These are phyloP conservation scores for Clavispora carvajalis DNA, from an alignment of 805 yeast genomes.

Conservation along the genomic window DNA sequence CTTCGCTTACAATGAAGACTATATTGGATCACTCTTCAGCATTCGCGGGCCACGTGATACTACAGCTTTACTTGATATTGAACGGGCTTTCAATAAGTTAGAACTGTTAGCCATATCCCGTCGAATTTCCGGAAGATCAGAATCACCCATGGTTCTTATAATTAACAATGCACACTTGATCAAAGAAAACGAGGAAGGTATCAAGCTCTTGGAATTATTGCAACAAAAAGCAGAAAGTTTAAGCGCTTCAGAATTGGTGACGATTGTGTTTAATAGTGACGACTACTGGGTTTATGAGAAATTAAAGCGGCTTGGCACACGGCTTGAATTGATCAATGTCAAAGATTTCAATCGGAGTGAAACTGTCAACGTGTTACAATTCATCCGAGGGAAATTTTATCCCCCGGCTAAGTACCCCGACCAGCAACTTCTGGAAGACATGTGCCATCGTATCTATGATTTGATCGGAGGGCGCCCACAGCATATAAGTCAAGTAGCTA, in stretches of 20 bases:
- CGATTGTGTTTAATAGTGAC: constrained; percentile 71
- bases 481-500: constrained; percentile 66
- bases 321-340: constrained; percentile 67
- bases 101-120: constrained; percentile 64
- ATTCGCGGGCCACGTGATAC: constrained; percentile 83
- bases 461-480: constrained; percentile 83
- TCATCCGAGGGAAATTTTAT: constrained; percentile 41
- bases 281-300: constrained; percentile 87
- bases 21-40: constrained; percentile 74
- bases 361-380: constrained; percentile 49
- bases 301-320: constrained; percentile 63
- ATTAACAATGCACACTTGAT: constrained; percentile 74
- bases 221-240: constrained; percentile 81
- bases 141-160: constrained; percentile 59
- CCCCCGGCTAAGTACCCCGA: constrained; percentile 31
- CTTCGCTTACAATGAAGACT: constrained; percentile 73
- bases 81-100: constrained; percentile 70
- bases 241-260: constrained; percentile 67
- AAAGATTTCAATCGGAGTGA: constrained; percentile 54
- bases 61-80: constrained; percentile 75
- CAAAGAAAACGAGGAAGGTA: constrained; percentile 70
- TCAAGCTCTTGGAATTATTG: constrained; percentile 61
- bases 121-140: constrained; percentile 28
- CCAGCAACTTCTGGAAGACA: constrained; percentile 26
- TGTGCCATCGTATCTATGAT: constrained; percentile 54